Evolutionary conservation across 805 yeast species (phyloP), one percentile per base, ranked within the genome.

Genomic region (Ogataea allantospora): DNA sequence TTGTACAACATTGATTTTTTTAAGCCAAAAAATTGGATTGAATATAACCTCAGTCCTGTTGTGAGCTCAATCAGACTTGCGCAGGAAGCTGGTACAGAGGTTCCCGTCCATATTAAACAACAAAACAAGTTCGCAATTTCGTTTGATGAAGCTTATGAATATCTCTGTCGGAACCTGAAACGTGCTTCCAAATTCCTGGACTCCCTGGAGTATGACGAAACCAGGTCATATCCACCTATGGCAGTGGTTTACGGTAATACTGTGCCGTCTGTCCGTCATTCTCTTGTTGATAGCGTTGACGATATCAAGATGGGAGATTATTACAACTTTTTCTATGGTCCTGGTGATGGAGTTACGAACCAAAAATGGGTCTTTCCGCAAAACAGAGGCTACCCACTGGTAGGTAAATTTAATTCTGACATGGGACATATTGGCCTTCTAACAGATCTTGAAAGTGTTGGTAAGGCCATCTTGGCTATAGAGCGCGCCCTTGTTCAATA

Each of bases 331-430:
- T 77, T 73, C 50, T 88, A 86, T 53, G 95, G 95, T 0, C 86
- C 87, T 4, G 97, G 97, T 11, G 97, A 89, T 58, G 97, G 97
- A 28, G 96, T 89, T 13, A 87, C 87, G 1, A 85, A 85, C 60
- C 85, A 83, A 48, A 76, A 76, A 46, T 83, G 88, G 83, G 62
- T 85, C 33, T 75, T 88, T 76, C 97, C 96, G 0, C 85, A 83
- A 47, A 48, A 47, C 14, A 71, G 72, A 45, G 95, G 91, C 0
- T 88, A 83, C 53, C 79, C 82, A 3, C 73, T 85, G 2, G 84
- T 72, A 10, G 89, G 83, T 7, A 81, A 80, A 50, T 68, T 85
- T 28, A 69, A 78, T 1, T 72, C 83, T 22, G 69, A 66, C 2
- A 64, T 74, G 30, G 96, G 95, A 1, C 97, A 89, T 62, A 88